Evolutionary conservation across 139 green algal genomes (phyloP).

Genomic region (Chlamydomonas schloesseri): DNA sequence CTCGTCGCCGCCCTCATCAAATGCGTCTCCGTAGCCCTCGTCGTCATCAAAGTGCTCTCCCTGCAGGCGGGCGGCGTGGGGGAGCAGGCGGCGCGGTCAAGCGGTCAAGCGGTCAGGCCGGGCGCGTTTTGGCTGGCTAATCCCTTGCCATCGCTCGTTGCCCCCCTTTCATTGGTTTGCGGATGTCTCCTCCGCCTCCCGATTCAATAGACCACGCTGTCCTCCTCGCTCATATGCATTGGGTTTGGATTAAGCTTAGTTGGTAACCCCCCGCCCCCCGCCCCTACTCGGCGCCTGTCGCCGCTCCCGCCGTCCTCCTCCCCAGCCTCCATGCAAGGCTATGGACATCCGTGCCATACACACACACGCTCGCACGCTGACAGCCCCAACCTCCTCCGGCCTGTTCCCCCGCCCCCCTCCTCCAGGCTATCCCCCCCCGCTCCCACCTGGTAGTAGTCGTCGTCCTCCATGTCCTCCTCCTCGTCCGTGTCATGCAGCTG

Average conservation of each 20-base stretch:
- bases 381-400: not conserved
- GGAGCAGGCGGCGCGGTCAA: not conserved
- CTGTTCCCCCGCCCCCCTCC: not conserved
- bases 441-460: conserved; percentile 58
- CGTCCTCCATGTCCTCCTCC: conserved; percentile 61
- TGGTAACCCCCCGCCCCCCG: too few species aligned
- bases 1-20: conserved; percentile 45
- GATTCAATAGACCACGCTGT: too few species aligned
- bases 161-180: too few species aligned
- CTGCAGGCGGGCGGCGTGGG: not conserved
- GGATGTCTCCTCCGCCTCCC: too few species aligned
- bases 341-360: too few species aligned
- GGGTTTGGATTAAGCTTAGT: too few species aligned
- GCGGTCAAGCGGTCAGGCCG: not conserved
- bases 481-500: conserved; percentile 49
- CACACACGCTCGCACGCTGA: too few species aligned
- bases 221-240: too few species aligned
- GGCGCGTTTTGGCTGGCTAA: not conserved
- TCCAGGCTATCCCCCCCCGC: not conserved
- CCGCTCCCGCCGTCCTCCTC: too few species aligned
- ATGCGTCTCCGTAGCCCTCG: conserved; percentile 51
- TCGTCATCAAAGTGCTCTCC: conserved; percentile 57
- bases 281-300: too few species aligned
- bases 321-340: too few species aligned
- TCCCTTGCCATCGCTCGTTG: too few species aligned